These are phyloP conservation scores for Penicillium cataractarum DNA, from an alignment of 495 filamentous ascomycete genomes.

Conservation along the genomic window DNA sequence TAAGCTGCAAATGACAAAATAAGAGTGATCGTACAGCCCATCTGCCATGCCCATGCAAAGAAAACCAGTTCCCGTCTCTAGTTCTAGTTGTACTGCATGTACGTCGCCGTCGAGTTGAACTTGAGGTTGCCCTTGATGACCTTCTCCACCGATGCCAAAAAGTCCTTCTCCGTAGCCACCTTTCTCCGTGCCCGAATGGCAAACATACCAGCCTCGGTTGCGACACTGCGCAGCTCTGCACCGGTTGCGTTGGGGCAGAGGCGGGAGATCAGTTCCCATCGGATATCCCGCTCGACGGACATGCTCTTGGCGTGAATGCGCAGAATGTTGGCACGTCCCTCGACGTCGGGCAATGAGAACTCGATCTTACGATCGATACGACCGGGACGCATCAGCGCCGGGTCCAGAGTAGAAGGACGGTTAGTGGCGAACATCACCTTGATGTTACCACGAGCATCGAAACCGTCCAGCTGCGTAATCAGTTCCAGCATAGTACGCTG, in stretches of 20 bases:
- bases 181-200: slow-evolving; percentile 95
- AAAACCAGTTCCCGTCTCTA: slow-evolving; percentile 41
- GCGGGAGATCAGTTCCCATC: slow-evolving; percentile 96
- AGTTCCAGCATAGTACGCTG: slow-evolving; percentile 98
- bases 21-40: slow-evolving; percentile 30
- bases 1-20: slow-evolving; percentile 26
- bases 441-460: slow-evolving; percentile 97
- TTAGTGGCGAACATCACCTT: slow-evolving; percentile 99
- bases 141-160: slow-evolving; percentile 96
- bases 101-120: slow-evolving; percentile 98
- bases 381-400: slow-evolving; percentile 93
- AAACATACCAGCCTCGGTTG: slow-evolving; percentile 99
- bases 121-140: slow-evolving; percentile 99
- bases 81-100: slow-evolving; percentile 97
- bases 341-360: slow-evolving; percentile 94
- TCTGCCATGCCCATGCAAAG: slow-evolving; percentile 28
- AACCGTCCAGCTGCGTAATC: slow-evolving; percentile 97
- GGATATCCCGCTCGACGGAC: slow-evolving; percentile 97
- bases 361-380: slow-evolving; percentile 99
- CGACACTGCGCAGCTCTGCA: slow-evolving; percentile 91
- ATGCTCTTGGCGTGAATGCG: slow-evolving; percentile 99
- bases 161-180: slow-evolving; percentile 99
- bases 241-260: slow-evolving; percentile 97
- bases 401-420: slow-evolving; percentile 92
- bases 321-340: slow-evolving; percentile 95